Percentiles rank a stretch among this genome's conserved stretches.
These are phyloP conservation scores for Megacollybia marginata DNA, from an alignment of 768 basidiomycete species.

Conservation along the genomic window DNA sequence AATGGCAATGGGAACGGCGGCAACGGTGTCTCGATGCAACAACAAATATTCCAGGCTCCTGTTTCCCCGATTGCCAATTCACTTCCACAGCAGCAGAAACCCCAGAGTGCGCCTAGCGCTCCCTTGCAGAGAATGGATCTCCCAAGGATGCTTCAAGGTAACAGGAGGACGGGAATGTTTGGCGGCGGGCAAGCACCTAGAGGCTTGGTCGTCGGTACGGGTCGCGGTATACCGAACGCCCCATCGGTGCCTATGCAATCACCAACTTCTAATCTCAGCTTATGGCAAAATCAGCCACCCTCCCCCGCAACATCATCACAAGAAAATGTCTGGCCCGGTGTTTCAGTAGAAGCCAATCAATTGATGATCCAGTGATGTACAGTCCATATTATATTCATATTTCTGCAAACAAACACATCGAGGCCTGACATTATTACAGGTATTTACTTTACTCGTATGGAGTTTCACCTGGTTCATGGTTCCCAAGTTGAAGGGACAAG, in stretches of 20 bases:
- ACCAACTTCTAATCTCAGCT: conserved; percentile 23
- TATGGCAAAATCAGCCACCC: conserved; percentile 33
- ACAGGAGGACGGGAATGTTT: conserved; percentile 54
- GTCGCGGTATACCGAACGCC: conserved; percentile 11
- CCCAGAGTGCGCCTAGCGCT: conserved; percentile 9
- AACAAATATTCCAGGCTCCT: conserved; percentile 19
- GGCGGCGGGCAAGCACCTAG: conserved; percentile 32
- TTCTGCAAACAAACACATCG: neutral
- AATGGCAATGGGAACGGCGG: conserved; percentile 12
- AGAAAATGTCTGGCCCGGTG: conserved; percentile 37
- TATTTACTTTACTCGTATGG: neutral
- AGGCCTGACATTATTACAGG: neutral
- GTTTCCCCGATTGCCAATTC: conserved; percentile 1
- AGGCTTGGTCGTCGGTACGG: conserved; percentile 23
- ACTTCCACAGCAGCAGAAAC: conserved; percentile 15
- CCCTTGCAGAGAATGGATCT: conserved; percentile 44
- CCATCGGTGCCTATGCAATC: conserved; percentile 24
- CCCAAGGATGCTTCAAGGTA: conserved; percentile 42
- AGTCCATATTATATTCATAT: neutral
- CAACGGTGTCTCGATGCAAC: conserved; percentile 15
- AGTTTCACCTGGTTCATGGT: conserved; percentile 1
- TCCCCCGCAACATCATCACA: conserved; percentile 33
- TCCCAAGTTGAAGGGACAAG: conserved; percentile 75
- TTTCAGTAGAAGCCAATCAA: conserved; percentile 26
- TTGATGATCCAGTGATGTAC: conserved; percentile 29